Evolutionary conservation across 345 rosid species (phyloP).

Genomic region (Populus deltoides): DNA sequence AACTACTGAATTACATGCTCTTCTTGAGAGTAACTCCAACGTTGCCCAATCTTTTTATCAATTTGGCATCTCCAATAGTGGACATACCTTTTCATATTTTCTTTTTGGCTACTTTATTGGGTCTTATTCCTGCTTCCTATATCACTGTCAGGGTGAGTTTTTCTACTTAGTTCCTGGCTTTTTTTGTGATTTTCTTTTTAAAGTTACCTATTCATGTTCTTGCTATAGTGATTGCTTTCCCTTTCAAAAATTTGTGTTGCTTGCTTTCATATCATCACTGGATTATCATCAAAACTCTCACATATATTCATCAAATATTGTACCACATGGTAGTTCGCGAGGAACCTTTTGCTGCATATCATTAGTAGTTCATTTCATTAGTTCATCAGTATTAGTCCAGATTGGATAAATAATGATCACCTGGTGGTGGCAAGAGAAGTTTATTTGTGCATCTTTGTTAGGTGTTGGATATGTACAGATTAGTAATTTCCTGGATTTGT

Average conservation of each 20-base stretch:
- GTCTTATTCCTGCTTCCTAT: conserved; percentile 89
- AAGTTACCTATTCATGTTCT: background rate
- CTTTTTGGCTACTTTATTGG: conserved; percentile 84
- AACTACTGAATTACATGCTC: conserved; percentile 92
- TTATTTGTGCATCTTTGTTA: background rate
- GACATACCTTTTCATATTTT: conserved; percentile 94
- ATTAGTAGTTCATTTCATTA: background rate
- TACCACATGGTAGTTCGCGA: background rate
- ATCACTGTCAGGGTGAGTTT: conserved; percentile 83
- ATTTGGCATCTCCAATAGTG: conserved; percentile 94
- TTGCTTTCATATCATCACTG: background rate
- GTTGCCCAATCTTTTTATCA: conserved; percentile 91
- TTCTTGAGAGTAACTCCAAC: conserved; percentile 95
- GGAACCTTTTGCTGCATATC: conserved; percentile 3
- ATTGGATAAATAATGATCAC: background rate
- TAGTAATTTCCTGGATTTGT: background rate
- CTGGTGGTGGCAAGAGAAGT: background rate
- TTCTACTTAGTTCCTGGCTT: background rate
- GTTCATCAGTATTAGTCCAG: too few relatives aligned
- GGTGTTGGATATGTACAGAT: background rate
- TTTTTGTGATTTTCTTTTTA: conserved; percentile 1
- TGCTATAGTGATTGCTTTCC: background rate
- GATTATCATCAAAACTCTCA: background rate
- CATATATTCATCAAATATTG: background rate
- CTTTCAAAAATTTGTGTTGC: background rate